A percentile compares a stretch with the other conserved stretches of the same genome.
Conservation (phyloP, 768 basidiomycete species). For the Mycena venus region DNA sequence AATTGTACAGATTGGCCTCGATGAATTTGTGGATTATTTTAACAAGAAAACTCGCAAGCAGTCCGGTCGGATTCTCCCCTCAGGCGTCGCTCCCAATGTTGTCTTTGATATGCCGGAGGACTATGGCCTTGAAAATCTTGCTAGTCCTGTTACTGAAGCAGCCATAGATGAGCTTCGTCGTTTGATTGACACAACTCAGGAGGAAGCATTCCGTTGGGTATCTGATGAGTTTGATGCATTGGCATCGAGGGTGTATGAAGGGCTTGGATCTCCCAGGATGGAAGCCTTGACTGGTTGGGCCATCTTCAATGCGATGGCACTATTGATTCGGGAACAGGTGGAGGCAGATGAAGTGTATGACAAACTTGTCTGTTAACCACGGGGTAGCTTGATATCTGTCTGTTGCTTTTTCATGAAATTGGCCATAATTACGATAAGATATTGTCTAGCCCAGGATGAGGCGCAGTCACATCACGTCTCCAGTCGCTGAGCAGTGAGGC, state of each 20-base stretch:
- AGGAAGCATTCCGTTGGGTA: constrained; percentile 12
- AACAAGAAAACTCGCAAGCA: constrained; percentile 24
- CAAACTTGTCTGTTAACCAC: background rate
- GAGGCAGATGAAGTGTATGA: background rate
- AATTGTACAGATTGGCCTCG: constrained; percentile 13
- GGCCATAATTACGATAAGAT: too few species aligned
- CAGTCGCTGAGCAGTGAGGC: too few species aligned
- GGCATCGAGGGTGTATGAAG: constrained; percentile 15
- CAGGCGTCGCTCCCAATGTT: constrained; percentile 22
- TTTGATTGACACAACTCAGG: background rate
- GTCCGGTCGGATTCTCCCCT: constrained; percentile 5
- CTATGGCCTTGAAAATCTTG: constrained; percentile 17
- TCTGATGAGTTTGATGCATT: constrained; percentile 32
- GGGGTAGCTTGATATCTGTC: too few species aligned
- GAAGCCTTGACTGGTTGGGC: background rate
- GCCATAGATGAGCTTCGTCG: constrained; percentile 12
- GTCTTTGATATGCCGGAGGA: constrained; percentile 17
- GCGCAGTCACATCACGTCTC: too few species aligned
- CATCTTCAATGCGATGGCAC: background rate
- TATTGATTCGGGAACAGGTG: background rate
- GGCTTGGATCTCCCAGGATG: background rate
- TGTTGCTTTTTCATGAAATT: too few species aligned
- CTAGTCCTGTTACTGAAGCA: constrained; percentile 6
- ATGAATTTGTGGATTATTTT: constrained; percentile 24
- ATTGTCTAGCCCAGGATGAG: too few species aligned